Percentiles rank a stretch among this genome's conserved stretches.
Evolutionary conservation across 495 filamentous ascomycete species (phyloP).

Genomic region (Trichoderma virens): DNA sequence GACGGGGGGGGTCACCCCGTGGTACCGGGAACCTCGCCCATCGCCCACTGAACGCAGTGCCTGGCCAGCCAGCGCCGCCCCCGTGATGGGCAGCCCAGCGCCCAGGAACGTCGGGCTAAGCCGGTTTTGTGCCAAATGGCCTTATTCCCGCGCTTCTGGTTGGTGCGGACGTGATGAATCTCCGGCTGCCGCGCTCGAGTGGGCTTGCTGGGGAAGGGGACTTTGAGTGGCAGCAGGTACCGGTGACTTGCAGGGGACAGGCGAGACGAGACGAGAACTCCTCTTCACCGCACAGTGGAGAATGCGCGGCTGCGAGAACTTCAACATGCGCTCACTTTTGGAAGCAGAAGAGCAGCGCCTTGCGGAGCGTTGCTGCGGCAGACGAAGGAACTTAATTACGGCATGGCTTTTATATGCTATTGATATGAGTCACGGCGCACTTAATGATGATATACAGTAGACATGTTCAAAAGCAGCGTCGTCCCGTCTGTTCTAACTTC

Average conservation of each 20-base stretch:
- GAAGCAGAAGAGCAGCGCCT: neutral
- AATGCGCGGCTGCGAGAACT: neutral
- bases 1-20: neutral
- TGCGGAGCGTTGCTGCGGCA: too few species aligned
- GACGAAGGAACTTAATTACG: too few species aligned
- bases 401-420: too few species aligned
- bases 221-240: neutral
- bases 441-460: too few species aligned
- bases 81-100: neutral
- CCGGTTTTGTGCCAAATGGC: neutral
- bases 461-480: too few species aligned
- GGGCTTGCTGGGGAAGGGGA: neutral
- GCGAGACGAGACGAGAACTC: neutral
- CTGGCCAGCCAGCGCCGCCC: neutral
- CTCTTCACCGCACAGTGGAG: slow-evolving; percentile 6
- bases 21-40: neutral
- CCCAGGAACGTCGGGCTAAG: neutral
- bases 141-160: neutral
- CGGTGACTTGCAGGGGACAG: neutral
- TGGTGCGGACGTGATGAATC: slow-evolving; percentile 1
- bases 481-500: too few species aligned
- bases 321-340: neutral
- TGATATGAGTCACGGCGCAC: too few species aligned
- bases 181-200: neutral
- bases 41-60: neutral